Conservation (phyloP, 2,329 filamentous ascomycete species). For the Didymella keratinophila region DNA sequence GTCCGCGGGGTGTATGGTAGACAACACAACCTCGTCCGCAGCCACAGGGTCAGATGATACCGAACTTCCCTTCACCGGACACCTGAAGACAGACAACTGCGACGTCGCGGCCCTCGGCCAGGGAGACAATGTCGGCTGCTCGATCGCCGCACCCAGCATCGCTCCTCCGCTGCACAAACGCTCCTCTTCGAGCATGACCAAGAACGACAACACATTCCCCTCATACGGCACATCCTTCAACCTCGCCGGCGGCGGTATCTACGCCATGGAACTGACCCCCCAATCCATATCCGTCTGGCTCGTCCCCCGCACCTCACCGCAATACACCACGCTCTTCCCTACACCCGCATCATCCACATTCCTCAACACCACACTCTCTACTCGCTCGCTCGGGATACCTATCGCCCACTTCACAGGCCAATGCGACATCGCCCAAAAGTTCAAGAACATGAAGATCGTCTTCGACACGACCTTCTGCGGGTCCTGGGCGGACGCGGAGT, state of each 20-base stretch:
- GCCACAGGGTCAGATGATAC: background rate
- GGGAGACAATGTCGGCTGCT: background rate
- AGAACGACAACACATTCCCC: background rate
- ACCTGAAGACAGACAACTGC: background rate
- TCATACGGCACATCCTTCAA: background rate
- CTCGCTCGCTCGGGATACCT: background rate
- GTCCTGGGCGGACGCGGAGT: background rate
- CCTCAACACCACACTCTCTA: background rate
- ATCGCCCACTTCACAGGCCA: background rate
- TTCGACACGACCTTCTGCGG: constrained; percentile 53
- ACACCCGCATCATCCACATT: background rate
- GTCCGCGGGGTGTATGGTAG: background rate
- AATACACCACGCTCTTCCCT: background rate
- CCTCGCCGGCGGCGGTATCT: background rate
- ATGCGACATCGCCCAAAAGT: background rate
- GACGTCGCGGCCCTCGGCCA: background rate
- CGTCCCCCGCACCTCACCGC: background rate
- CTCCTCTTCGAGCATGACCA: background rate
- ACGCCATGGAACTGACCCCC: background rate
- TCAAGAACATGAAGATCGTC: constrained; percentile 38
- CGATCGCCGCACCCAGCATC: background rate
- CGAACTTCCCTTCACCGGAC: background rate
- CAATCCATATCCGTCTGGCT: background rate
- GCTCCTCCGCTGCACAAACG: background rate
- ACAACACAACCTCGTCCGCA: background rate